phyloP scores from a whole-genome alignment of 2,329 filamentous ascomycete species.

The Dendrostoma leiphaemia region DNA sequence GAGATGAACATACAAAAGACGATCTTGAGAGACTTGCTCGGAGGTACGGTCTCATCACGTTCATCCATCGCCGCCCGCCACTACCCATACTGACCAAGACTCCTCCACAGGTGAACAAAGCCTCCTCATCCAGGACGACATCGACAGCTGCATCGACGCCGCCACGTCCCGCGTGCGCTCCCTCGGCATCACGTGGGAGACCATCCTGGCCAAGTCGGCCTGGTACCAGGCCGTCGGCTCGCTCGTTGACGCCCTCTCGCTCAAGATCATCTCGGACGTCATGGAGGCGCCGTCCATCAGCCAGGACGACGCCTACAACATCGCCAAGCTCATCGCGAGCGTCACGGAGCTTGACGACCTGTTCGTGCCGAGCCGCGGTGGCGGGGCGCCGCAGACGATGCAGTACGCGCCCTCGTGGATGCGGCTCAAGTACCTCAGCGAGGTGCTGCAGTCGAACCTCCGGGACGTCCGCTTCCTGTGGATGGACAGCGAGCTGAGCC shows the following conservation, averaged over 20 bases:
- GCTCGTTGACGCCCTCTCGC: constrained; percentile 55
- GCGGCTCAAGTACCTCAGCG: constrained; percentile 61
- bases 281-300: constrained; percentile 60
- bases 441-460: constrained; percentile 65
- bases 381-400: constrained; percentile 52
- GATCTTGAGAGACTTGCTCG: constrained; percentile 59
- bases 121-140: constrained; percentile 56
- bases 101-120: constrained; percentile 46
- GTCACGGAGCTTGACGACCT: constrained; percentile 60
- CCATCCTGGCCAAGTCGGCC: constrained; percentile 57
- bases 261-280: constrained; percentile 60
- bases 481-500: constrained; percentile 63
- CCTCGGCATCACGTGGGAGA: constrained; percentile 55
- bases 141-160: constrained; percentile 50
- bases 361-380: constrained; percentile 48
- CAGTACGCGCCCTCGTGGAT: constrained; percentile 63
- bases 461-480: constrained; percentile 62
- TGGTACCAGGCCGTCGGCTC: constrained; percentile 64
- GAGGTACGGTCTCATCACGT: constrained; percentile 35
- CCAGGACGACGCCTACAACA: constrained; percentile 62
- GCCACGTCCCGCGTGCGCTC: constrained; percentile 52
- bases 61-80: not conserved
- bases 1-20: constrained; percentile 62
- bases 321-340: constrained; percentile 56
- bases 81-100: too few relatives aligned